These are phyloP conservation scores for Litchi chinensis DNA, from an alignment of 345 rosid genomes.

Conservation along the genomic window DNA sequence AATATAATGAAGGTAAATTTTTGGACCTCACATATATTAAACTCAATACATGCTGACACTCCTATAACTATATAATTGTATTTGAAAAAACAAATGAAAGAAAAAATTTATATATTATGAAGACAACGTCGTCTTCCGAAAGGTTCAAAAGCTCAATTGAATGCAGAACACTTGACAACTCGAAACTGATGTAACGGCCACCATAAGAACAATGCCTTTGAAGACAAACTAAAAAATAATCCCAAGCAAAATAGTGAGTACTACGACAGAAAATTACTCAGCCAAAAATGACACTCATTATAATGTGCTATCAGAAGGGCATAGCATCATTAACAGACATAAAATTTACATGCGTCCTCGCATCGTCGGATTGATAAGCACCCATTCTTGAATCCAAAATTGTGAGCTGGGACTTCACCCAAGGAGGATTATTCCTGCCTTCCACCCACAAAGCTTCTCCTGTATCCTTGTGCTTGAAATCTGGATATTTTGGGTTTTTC, in stretches of 20 bases:
- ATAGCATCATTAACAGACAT: constrained; percentile 38
- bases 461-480: constrained; percentile 75
- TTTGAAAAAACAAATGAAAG: neutral
- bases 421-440: constrained; percentile 58
- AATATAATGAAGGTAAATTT: too few species aligned
- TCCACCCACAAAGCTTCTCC: constrained; percentile 74
- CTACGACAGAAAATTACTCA: neutral
- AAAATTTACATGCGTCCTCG: constrained; percentile 30
- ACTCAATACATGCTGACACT: too few species aligned
- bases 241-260: neutral
- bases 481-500: constrained; percentile 68
- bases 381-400: constrained; percentile 52
- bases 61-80: too few species aligned
- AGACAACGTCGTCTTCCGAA: neutral
- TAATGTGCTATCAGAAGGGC: constrained; percentile 24
- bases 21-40: too few species aligned
- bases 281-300: neutral
- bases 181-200: neutral
- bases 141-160: neutral
- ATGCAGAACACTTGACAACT: neutral
- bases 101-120: too few species aligned
- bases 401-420: constrained; percentile 62
- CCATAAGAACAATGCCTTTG: neutral
- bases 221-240: neutral
- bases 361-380: constrained; percentile 32